phyloP scores from a whole-genome alignment of 805 yeast genomes.

The Tetrapisispora phaffii region DNA sequence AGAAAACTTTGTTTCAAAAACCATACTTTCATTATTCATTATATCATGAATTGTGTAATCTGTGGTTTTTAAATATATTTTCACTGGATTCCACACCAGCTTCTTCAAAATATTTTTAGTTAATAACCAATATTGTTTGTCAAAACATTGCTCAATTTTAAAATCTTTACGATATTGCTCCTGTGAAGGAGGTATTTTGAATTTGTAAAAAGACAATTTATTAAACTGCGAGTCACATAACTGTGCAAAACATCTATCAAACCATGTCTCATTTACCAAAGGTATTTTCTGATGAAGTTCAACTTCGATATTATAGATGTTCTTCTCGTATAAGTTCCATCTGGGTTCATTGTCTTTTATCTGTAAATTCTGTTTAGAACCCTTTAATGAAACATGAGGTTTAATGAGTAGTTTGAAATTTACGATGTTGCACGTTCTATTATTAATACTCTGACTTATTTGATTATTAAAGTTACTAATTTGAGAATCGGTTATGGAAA shows the following conservation, averaged over 20 bases:
- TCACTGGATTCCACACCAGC: slow-evolving; percentile 19
- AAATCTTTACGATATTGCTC: background rate
- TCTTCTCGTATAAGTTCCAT: background rate
- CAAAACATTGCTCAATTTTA: background rate
- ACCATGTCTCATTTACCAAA: background rate
- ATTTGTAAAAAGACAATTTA: slow-evolving; percentile 15
- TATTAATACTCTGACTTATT: background rate
- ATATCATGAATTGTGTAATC: background rate
- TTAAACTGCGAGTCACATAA: slow-evolving; percentile 12
- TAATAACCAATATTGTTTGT: slow-evolving; percentile 11
- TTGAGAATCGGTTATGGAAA: no score
- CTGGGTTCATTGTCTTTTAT: background rate
- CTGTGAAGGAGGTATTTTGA: background rate
- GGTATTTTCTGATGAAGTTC: background rate
- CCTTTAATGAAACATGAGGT: background rate
- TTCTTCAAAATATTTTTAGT: slow-evolving; percentile 7
- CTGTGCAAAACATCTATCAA: background rate
- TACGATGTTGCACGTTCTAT: background rate
- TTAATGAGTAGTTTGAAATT: background rate
- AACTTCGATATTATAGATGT: slow-evolving; percentile 1
- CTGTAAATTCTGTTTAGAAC: background rate
- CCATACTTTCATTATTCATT: background rate
- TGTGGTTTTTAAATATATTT: background rate
- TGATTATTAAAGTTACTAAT: background rate
- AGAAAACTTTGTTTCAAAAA: background rate